Percentiles rank a stretch among this genome's conserved stretches.
These are phyloP conservation scores for Papiliotrema laurentii DNA, from an alignment of 1,284 basidiomycete genomes.

Conservation along the genomic window DNA sequence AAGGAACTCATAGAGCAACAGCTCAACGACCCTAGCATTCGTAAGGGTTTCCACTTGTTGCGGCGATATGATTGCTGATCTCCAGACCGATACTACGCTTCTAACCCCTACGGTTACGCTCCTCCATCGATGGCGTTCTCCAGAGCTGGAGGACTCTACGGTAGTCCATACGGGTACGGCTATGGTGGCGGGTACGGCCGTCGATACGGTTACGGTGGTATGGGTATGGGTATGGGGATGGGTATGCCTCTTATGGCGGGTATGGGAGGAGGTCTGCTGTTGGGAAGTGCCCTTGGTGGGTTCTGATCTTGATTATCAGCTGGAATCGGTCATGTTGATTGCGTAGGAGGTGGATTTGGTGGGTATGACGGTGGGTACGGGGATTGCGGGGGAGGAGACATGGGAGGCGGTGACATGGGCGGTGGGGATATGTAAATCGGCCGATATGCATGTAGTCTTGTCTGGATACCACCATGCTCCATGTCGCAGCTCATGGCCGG, in stretches of 20 bases:
- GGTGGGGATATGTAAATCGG: no score
- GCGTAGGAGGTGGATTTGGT: conserved; percentile 6
- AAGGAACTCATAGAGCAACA: conserved; percentile 31
- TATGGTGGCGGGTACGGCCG: conserved; percentile 25
- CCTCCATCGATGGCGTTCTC: conserved; percentile 25
- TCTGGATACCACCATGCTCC: no score
- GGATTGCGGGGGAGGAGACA: conserved; percentile 18
- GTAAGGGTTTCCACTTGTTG: conserved; percentile 9
- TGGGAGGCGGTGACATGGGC: no score
- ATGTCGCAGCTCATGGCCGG: no score
- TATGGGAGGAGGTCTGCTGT: conserved; percentile 28
- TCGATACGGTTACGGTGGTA: conserved; percentile 16
- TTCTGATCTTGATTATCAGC: no score
- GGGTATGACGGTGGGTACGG: conserved; percentile 9
- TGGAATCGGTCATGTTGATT: not conserved
- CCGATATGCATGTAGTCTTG: no score
- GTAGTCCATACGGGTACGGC: conserved; percentile 33
- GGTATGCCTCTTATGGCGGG: conserved; percentile 29
- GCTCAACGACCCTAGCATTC: conserved; percentile 27
- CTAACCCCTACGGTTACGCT: conserved; percentile 28
- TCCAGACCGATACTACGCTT: conserved; percentile 19
- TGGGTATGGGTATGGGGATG: conserved; percentile 14
- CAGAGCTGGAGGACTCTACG: conserved; percentile 20
- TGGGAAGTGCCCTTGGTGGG: conserved; percentile 22
- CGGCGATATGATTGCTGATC: not conserved